Evolutionary conservation across 2,329 filamentous ascomycete genomes (phyloP).

Genomic region (Aureobasidium vineae): DNA sequence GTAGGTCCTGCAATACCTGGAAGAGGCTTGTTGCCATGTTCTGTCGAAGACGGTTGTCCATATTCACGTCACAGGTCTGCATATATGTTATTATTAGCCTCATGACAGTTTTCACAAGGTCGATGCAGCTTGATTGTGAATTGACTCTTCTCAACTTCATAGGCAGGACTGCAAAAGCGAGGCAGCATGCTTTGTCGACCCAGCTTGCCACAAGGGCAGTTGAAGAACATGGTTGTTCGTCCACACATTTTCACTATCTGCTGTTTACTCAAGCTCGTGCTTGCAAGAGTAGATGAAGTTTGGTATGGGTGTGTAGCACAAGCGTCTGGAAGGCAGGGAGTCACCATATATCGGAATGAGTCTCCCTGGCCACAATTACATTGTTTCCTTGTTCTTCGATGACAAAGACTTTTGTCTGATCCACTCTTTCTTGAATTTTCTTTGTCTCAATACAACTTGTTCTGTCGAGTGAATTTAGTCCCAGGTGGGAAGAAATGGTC

Average conservation of each 20-base stretch:
- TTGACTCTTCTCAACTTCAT: not conserved
- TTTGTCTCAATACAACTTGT: not conserved
- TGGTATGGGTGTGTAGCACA: not conserved
- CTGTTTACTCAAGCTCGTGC: not conserved
- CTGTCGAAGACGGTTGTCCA: not conserved
- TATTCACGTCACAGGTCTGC: not conserved
- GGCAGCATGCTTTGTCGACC: not conserved
- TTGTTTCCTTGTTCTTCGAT: not conserved
- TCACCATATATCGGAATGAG: not conserved
- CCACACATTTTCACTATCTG: not conserved
- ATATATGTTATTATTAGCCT: not conserved
- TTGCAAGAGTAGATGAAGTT: not conserved
- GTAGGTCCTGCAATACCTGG: not conserved
- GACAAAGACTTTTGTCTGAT: not conserved
- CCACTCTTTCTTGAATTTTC: not conserved
- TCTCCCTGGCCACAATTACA: accelerated
- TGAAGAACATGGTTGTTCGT: not conserved
- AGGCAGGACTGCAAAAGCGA: not conserved
- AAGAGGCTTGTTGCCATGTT: not conserved
- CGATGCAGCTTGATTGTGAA: not conserved
- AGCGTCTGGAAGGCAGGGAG: accelerated
- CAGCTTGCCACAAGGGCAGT: not conserved
- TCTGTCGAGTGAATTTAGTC: no score
- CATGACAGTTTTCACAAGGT: not conserved
- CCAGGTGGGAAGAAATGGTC: no score